Conservation (phyloP, 1,284 basidiomycete genomes). For the Salmacisia buchloeana region DNA sequence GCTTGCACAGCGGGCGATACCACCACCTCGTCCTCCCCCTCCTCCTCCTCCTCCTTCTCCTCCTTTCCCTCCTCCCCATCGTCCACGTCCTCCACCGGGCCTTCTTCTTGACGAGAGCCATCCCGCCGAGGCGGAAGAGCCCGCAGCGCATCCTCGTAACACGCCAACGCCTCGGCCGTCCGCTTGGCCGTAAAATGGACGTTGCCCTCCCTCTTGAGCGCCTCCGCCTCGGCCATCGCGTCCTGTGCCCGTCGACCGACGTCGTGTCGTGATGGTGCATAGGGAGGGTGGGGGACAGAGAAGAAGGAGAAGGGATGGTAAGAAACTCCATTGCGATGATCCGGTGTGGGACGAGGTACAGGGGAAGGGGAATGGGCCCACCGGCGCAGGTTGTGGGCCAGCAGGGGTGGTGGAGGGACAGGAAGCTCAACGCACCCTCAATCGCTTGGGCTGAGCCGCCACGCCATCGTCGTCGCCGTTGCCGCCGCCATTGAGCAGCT, state of each 20-base stretch:
- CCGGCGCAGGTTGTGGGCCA: no score
- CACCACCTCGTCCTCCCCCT: neutral
- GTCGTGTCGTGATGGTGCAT: no score
- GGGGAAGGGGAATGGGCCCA: neutral
- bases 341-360: neutral
- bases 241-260: no score
- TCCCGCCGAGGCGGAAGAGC: constrained; percentile 26
- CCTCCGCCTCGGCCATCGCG: constrained; percentile 18
- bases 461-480: neutral
- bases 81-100: neutral
- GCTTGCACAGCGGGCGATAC: neutral
- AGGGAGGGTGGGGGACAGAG: neutral
- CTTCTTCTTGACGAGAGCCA: constrained; percentile 8
- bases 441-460: neutral
- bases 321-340: neutral
- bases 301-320: neutral
- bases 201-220: constrained; percentile 31
- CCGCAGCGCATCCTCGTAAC: constrained; percentile 29
- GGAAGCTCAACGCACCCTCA: constrained; percentile 1
- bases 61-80: constrained; percentile 2
- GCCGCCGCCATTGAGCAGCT: neutral
- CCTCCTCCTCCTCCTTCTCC: constrained; percentile 19
- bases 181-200: constrained; percentile 21
- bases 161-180: constrained; percentile 27
- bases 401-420: neutral